phyloP scores from a whole-genome alignment of 192 early-diverging fungal species.

The Podila verticillata region DNA sequence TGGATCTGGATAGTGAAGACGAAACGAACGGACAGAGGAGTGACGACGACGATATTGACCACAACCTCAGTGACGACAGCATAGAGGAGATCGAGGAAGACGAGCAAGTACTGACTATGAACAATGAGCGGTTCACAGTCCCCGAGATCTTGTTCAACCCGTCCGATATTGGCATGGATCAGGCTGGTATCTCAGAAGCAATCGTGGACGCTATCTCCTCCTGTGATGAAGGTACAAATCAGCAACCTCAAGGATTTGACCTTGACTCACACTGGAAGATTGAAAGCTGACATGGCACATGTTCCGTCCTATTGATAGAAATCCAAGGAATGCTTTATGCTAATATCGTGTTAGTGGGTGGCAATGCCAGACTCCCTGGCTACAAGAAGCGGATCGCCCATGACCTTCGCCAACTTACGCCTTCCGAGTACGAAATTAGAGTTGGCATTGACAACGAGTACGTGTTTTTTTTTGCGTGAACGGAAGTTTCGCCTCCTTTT shows the following conservation, averaged over 20 bases:
- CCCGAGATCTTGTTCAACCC: slow-evolving; percentile 82
- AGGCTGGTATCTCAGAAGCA: slow-evolving; percentile 76
- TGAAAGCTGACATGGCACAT: slow-evolving; percentile 1
- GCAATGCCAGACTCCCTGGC: slow-evolving; percentile 71
- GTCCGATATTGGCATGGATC: slow-evolving; percentile 76
- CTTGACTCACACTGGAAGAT: neutral
- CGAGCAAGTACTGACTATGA: slow-evolving; percentile 70
- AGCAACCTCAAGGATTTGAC: neutral
- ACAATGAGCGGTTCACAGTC: slow-evolving; percentile 80
- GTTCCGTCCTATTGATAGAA: slow-evolving; percentile 26
- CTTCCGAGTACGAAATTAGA: slow-evolving; percentile 64
- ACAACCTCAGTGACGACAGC: slow-evolving; percentile 18
- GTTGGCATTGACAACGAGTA: slow-evolving; percentile 68
- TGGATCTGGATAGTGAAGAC: slow-evolving; percentile 13
- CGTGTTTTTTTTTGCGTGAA: slow-evolving; percentile 17
- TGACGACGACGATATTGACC: neutral
- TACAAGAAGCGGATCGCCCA: slow-evolving; percentile 64
- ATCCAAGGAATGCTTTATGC: slow-evolving; percentile 70
- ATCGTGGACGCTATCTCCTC: slow-evolving; percentile 63
- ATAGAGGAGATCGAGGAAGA: slow-evolving; percentile 25
- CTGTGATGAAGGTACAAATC: slow-evolving; percentile 27
- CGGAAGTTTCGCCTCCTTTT: neutral
- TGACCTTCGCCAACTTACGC: slow-evolving; percentile 66
- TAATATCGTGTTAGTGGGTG: slow-evolving; percentile 76
- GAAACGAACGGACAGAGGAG: neutral